Evolutionary conservation across 371 early-diverging fungal species (phyloP), one percentile per base, ranked within the genome.

Genomic region (Nematocida sp.): DNA sequence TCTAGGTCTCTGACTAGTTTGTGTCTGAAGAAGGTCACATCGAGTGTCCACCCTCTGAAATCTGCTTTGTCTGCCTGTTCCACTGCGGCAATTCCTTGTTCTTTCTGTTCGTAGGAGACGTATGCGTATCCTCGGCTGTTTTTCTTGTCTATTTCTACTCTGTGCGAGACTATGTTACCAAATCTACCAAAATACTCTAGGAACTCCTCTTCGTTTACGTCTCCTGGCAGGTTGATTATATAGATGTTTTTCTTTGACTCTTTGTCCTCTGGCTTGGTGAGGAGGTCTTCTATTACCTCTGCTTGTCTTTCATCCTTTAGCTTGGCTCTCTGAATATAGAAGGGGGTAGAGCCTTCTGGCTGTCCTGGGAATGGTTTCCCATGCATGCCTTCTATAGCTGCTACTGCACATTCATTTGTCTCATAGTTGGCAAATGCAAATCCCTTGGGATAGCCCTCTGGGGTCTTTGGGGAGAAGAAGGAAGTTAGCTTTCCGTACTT

Each of bases 351-450:
- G 13, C 45, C 43, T 87, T 93, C 91, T 41, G 90, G 93, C 1
- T 19, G 5, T 13, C 88, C 58, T 91, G 95, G 65, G 89, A 90
- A 83, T 91, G 88, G 51, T 85, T 95, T 95, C 75, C 93, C 96
- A 84, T 96, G 92, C 81, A 96, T 93, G 79, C 89, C 87, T 84
- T 90, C 88, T 85, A 99, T 96, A 67, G 97, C 99, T 48, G 85
- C 86, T 47, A 91, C 89, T 67, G 99, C 99, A 75, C 90, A 86
- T 82, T 94, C 95, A 77, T 86, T 85, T 43, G 88, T 90, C 84
- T 94, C 94, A 84, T 91, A 99, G 87, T 99, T 96, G 55, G 95
- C 96, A 78, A 94, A 97, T 65, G 95, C 97, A 83, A 91, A 95
- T 35, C 99, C 96, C 83, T 88, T 90, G 11, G 74, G 31, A 75